Percentiles rank a stretch among this genome's conserved stretches.
phyloP scores from a whole-genome alignment of 2,329 filamentous ascomycete genomes.

The Cladophialophora carrionii region DNA sequence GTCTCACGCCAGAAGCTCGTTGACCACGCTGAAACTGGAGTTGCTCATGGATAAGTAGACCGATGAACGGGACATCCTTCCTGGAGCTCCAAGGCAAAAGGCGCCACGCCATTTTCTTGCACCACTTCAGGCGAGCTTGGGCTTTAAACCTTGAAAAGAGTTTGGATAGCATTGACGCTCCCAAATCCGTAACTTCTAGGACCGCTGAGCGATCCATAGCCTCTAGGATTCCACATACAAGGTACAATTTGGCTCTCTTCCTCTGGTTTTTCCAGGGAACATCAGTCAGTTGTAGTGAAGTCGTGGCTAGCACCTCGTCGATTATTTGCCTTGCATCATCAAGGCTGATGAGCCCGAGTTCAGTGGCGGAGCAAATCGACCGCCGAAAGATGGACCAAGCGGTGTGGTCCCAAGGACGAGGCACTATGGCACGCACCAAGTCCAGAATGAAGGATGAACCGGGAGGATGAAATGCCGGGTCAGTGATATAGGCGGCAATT shows the following conservation, averaged over 20 bases:
- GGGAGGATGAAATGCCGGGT: conserved; percentile 34
- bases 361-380: conserved; percentile 27
- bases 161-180: conserved; percentile 18
- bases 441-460: conserved; percentile 30
- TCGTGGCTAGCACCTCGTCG: background rate
- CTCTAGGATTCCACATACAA: conserved; percentile 16
- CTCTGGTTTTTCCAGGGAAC: background rate
- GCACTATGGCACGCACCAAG: conserved; percentile 15
- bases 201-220: conserved; percentile 25
- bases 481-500: conserved; percentile 32
- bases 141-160: conserved; percentile 20
- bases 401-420: conserved; percentile 15
- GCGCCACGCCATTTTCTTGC: conserved; percentile 14
- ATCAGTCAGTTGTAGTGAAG: background rate
- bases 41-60: conserved; percentile 11
- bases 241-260: conserved; percentile 10
- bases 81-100: conserved; percentile 21
- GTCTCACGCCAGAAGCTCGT: background rate
- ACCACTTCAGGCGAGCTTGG: background rate
- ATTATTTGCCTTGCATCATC: conserved; percentile 26
- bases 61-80: conserved; percentile 17
- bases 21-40: conserved; percentile 10
- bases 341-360: conserved; percentile 31
- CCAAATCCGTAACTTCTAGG: conserved; percentile 21
- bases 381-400: conserved; percentile 23